phyloP scores from a whole-genome alignment of 2,329 filamentous ascomycete species.

The Botryotinia globosa region DNA sequence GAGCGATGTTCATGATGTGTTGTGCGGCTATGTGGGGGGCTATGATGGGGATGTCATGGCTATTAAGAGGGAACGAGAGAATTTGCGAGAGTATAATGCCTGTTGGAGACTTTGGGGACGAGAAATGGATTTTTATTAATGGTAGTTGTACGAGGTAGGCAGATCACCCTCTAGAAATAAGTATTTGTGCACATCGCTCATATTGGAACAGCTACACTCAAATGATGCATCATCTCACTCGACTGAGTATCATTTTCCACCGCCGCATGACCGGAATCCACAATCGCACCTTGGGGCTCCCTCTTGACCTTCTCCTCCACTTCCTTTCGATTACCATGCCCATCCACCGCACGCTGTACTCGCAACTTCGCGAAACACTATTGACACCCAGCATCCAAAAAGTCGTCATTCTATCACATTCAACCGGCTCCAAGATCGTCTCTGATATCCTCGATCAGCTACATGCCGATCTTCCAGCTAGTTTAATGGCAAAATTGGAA shows the following conservation, averaged over 20 bases:
- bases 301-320: slow-evolving; percentile 73
- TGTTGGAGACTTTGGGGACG: slow-evolving; percentile 20
- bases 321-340: slow-evolving; percentile 69
- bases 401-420: slow-evolving; percentile 70
- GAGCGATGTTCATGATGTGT: slow-evolving; percentile 15
- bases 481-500: slow-evolving; percentile 63
- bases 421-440: slow-evolving; percentile 72
- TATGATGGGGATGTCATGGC: slow-evolving; percentile 19
- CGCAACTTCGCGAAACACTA: slow-evolving; percentile 58
- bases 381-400: slow-evolving; percentile 61
- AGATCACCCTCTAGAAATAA: no score
- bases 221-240: slow-evolving; percentile 66
- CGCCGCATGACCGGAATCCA: slow-evolving; percentile 71
- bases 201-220: slow-evolving; percentile 50
- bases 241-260: slow-evolving; percentile 66
- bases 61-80: slow-evolving; percentile 20
- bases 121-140: slow-evolving; percentile 26
- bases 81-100: slow-evolving; percentile 13
- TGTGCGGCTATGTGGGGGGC: slow-evolving; percentile 9
- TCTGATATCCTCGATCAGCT: slow-evolving; percentile 71
- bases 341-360: slow-evolving; percentile 59
- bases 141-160: slow-evolving; percentile 26
- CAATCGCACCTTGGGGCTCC: slow-evolving; percentile 65
- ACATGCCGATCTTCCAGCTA: slow-evolving; percentile 63
- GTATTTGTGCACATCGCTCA: not conserved